phyloP scores from a whole-genome alignment of 805 yeast genomes.

The Zygosaccharomyces lentus region DNA sequence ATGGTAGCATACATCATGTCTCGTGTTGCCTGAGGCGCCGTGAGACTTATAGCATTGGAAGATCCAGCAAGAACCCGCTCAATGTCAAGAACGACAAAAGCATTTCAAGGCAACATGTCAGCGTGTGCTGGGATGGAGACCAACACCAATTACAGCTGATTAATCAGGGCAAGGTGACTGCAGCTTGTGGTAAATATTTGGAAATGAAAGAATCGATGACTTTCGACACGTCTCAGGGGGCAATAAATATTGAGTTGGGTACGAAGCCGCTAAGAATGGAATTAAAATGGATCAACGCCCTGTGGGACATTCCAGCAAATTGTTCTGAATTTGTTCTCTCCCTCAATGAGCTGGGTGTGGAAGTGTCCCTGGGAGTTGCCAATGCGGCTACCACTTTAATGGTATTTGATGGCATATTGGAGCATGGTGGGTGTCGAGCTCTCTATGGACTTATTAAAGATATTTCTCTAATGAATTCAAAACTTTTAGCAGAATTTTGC shows the following conservation, averaged over 20 bases:
- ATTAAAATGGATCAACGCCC: constrained; percentile 12
- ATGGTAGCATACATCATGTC: constrained; percentile 14
- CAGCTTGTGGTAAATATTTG: constrained; percentile 17
- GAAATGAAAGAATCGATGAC: constrained; percentile 16
- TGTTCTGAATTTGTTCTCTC: not conserved
- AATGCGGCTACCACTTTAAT: constrained; percentile 2
- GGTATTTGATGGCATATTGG: not conserved
- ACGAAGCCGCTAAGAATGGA: constrained; percentile 22
- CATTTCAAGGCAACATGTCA: constrained; percentile 32
- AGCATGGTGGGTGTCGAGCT: constrained; percentile 1
- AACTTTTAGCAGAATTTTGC: constrained; percentile 7
- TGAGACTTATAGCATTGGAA: constrained; percentile 23
- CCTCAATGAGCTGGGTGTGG: constrained; percentile 6
- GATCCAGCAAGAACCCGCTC: constrained; percentile 30
- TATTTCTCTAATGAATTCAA: constrained; percentile 10
- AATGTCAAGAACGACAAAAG: constrained; percentile 33
- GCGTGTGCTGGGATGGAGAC: constrained; percentile 17
- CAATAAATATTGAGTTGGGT: constrained; percentile 17
- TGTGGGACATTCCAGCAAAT: constrained; percentile 17
- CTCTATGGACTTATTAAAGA: constrained; percentile 17
- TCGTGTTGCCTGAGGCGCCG: constrained; percentile 19
- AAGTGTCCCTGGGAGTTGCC: not conserved
- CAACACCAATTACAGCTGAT: constrained; percentile 6
- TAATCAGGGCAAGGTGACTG: constrained; percentile 32
- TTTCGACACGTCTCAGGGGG: constrained; percentile 5